Evolutionary conservation across 495 filamentous ascomycete genomes (phyloP), one percentile per base, ranked within the genome.

Genomic region (Platismatia glauca): DNA sequence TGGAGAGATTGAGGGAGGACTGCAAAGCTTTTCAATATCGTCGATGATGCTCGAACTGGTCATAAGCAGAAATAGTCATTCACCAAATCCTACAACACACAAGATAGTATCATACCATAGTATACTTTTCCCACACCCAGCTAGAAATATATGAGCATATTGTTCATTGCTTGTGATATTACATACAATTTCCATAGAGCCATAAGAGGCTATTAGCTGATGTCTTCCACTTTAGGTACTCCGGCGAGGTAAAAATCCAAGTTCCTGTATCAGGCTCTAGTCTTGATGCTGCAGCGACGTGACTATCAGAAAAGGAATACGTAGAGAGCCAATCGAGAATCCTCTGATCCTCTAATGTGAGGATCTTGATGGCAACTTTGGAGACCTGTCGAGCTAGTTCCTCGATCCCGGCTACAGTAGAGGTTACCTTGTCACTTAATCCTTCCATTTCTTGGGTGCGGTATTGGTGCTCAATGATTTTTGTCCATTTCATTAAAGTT

Each of bases 121-220:
- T 3, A 43, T 20, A 4, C 16, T 43, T 16, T 43, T 43, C 20
- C 39, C 39, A 20, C 39, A 20, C 13, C 39, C 39, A 3, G 39
- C 39, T 43, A 13, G 8, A 12, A 39, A 4, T 13, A 3, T 43
- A 5, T 20, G 4, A 43, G 18, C 20, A 20, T 0, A 20, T 3
- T 15, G 1, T 15, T 1, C 3, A 4, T 43, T 43, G 39, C 16
- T 18, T 43, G 18, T 8, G 39, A 7, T 1, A 13, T 4, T 13
- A 72, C 58, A 64, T 38, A 66, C 64, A 60, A 7, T 34, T 52
- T 35, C 64, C 64, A 53, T 62, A 53, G 1, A 66, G 55, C 64
- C 64, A 66, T 44, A 61, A 43, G 20, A 62, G 33, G 34, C 64
- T 66, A 12, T n/a, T 9, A 7, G 43, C 41, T 18, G 43, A 58